These are phyloP conservation scores for Geotrichum klebahnii DNA, from an alignment of 1,139 yeast species.

Conservation along the genomic window DNA sequence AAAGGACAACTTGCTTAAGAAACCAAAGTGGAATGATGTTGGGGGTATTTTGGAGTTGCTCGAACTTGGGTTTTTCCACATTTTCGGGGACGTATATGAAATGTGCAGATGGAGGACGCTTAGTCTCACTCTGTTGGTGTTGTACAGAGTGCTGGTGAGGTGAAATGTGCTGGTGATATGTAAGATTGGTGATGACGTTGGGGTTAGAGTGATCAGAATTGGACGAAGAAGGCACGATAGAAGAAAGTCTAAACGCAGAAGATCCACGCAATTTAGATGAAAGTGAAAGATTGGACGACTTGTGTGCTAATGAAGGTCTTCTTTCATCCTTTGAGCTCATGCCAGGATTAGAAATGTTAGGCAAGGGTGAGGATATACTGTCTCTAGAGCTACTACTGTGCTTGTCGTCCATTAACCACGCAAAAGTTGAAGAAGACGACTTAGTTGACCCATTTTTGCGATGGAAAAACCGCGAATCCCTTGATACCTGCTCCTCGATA, in stretches of 20 bases:
- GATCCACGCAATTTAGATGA: constrained; percentile 10
- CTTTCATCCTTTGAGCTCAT: constrained; percentile 3
- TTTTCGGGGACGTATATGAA: constrained; percentile 4
- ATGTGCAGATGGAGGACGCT: not conserved
- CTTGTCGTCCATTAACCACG: constrained; percentile 9
- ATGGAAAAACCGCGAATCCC: constrained; percentile 12
- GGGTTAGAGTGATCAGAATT: constrained; percentile 1
- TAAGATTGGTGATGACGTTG: constrained; percentile 10
- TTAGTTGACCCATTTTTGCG: constrained; percentile 12
- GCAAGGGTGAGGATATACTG: not conserved
- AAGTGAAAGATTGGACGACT: constrained; percentile 12
- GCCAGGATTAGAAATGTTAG: not conserved
- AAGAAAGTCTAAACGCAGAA: constrained; percentile 12
- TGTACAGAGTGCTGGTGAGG: not conserved
- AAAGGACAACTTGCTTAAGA: constrained; percentile 26
- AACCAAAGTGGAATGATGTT: constrained; percentile 28
- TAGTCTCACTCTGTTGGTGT: not conserved
- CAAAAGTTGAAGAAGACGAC: constrained; percentile 9
- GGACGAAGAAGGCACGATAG: constrained; percentile 3
- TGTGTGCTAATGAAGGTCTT: constrained; percentile 12
- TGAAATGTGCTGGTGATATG: constrained; percentile 5
- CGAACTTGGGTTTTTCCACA: constrained; percentile 6
- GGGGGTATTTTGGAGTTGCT: constrained; percentile 6
- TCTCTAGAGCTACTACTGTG: not conserved
- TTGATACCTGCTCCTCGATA: constrained; percentile 1